phyloP scores from a whole-genome alignment of 768 basidiomycete genomes.

The Trametes cingulata region DNA sequence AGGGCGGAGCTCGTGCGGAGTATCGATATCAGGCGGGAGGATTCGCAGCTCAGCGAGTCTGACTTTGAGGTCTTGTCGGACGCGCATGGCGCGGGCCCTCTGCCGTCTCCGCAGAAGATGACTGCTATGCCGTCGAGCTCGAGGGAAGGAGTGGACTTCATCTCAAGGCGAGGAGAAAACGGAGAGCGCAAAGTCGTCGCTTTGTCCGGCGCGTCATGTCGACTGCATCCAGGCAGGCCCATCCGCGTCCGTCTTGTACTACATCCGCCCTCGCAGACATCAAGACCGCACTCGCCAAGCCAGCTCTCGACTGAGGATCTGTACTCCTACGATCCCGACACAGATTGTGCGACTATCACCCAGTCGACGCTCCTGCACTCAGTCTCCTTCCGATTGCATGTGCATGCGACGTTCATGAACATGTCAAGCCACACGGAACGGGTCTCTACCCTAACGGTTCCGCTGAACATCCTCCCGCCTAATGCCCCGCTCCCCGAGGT shows the following conservation, averaged over 20 bases:
- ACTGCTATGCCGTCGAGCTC: conserved; percentile 28
- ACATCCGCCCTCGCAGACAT: conserved; percentile 39
- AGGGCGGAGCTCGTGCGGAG: conserved; percentile 75
- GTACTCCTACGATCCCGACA: conserved; percentile 53
- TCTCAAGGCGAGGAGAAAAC: conserved; percentile 25
- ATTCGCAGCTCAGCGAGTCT: conserved; percentile 10
- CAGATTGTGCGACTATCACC: conserved; percentile 73
- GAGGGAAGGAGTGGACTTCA: conserved; percentile 14
- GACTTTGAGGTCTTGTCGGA: conserved; percentile 27
- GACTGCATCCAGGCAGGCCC: conserved; percentile 77
- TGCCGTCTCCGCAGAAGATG: conserved; percentile 25
- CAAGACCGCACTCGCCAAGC: conserved; percentile 3
- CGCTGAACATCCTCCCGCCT: conserved; percentile 70
- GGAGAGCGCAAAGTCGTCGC: conserved; percentile 60
- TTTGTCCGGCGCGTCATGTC: conserved; percentile 88
- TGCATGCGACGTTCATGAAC: conserved; percentile 79
- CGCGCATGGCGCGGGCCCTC: conserved; percentile 38
- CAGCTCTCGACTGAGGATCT: conserved; percentile 27
- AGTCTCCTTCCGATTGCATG: conserved; percentile 74
- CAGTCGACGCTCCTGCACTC: conserved; percentile 82
- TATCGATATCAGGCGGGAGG: conserved; percentile 50
- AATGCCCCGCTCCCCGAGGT: conserved; percentile 80
- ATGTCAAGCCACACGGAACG: conserved; percentile 67
- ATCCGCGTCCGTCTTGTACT: conserved; percentile 81
- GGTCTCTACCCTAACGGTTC: conserved; percentile 62